Base-by-base conservation (phyloP, 345 rosid species). In the Boechera stricta region DNA sequence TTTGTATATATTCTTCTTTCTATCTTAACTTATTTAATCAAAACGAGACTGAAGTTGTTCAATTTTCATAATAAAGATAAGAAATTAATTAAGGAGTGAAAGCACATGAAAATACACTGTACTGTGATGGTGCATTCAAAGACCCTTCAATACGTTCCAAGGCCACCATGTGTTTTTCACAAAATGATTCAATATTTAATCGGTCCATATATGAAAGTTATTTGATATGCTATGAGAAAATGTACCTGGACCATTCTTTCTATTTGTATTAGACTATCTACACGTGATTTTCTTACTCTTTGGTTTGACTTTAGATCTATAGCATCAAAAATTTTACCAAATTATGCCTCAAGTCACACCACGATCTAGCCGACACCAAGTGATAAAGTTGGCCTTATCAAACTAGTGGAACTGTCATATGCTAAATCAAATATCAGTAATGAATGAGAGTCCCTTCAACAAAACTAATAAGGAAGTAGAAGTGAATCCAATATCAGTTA, bases 271-370 rank as follows among this genome's bases (percentile, higher is more conserved):
- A 51, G 45, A 35, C 59, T 69, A 77, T 64, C 64, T 38, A 61
- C 70, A 77, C 64, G 76, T 77, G 76, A 64, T 71, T 71, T 63
- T 77, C 65, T 63, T 56, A 77, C 71, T 71, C n/a, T 42, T 60
- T 76, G 79, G 60, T 60, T 68, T 69, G 74, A 68, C 79, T 68
- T 76, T 38, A 51, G 74, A 76, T 76, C 80, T 76, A 68, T 52
- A 51, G 4, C 52, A 41, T 60, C 74, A 51, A 16, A 16, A 2
- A 4, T 13, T 12, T 65, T 21, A 56, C 52, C 66, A 67, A 67
- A 48, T 48, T 74, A 7, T 66, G 52, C 10, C 55, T 60, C 10
- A 60, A 75, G 67, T 58, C 44, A 69, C 75, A 76, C 64, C 75
- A 76, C 64, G 69, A 76, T 62, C 24, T 69, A 61, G 45, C 79